A percentile compares a stretch with the other conserved stretches of the same genome.
Evolutionary conservation across 257 asterid species (phyloP).

Genomic region (Scutellaria barbata): DNA sequence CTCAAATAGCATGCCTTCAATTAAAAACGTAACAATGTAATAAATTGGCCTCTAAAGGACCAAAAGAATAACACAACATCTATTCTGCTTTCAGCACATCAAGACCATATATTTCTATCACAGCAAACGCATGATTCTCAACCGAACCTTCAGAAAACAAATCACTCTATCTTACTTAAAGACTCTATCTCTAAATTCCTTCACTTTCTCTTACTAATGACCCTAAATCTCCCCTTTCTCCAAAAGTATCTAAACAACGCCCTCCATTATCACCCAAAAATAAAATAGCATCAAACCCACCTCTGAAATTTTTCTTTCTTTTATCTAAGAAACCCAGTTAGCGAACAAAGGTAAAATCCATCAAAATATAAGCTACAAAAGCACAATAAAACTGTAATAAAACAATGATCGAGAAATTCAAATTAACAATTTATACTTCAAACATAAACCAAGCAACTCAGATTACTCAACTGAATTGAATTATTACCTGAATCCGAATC

Average conservation of each 20-base stretch:
- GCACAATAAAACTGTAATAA: slow-evolving; percentile 7
- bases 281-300: slow-evolving; percentile 5
- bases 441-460: neutral
- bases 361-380: slow-evolving; percentile 17
- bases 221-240: slow-evolving; percentile 13
- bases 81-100: no score
- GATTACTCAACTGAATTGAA: neutral
- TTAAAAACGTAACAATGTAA: no score
- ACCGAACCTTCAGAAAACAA: no score
- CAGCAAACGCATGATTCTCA: no score
- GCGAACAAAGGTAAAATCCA: slow-evolving; percentile 21
- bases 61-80: no score
- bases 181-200: neutral
- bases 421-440: neutral
- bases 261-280: neutral
- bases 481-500: slow-evolving; percentile 56
- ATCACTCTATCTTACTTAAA: neutral
- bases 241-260: neutral
- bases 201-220: neutral
- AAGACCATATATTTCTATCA: no score
- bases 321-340: neutral
- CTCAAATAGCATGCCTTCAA: no score
- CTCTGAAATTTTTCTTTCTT: neutral
- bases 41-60: no score
- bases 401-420: slow-evolving; percentile 1